Base-by-base conservation (phyloP, 305 asterid genomes). In the Fraxinus greggii region DNA sequence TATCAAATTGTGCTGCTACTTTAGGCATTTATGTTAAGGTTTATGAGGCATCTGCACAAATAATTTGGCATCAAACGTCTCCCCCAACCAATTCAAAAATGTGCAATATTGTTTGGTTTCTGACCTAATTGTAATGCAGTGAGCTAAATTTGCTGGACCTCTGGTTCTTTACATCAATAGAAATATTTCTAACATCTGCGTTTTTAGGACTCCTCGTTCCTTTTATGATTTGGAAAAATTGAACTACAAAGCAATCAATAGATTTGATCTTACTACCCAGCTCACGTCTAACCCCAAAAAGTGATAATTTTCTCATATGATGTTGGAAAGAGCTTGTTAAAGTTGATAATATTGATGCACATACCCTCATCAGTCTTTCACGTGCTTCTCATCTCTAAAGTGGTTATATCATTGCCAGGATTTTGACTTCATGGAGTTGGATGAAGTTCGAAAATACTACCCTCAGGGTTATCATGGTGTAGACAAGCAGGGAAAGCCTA, bases 401-500 rank as follows among this genome's bases (percentile, higher is more conserved):
- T 40, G 24, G 29, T 72, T n/a, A 75, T 73, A 6, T 84, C 13
- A 56, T 85, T 6, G 56, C 82, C 86, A 89, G 95, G 93, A 90
- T 54, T 91, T 90, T 54, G 88, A 87, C 1, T 89, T 90, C 80
- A 54, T 59, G 70, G 94, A 91, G 89, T 73, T 89, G 38, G 42
- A 88, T 69, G 88, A 89, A 76, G 94, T 92, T 26, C 70, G 81
- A 75, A 81, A 80, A 74, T 80, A 85, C 82, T 93, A 93, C 84
- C 93, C 97, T 51, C 96, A 92, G 51, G 96, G 94, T 2, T 93
- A 89, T 83, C 97, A 93, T 65, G 93, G 97, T 5, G 87, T 86
- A 10, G 93, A 93, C 84, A 91, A 76, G 84, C 88, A 83, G 75
- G 97, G 97, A 48, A 82, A 89, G 54, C 95, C 95, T 0, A 82